Evolutionary conservation across 148 eudicot genomes (phyloP).

Genomic region (Drosera capensis): DNA sequence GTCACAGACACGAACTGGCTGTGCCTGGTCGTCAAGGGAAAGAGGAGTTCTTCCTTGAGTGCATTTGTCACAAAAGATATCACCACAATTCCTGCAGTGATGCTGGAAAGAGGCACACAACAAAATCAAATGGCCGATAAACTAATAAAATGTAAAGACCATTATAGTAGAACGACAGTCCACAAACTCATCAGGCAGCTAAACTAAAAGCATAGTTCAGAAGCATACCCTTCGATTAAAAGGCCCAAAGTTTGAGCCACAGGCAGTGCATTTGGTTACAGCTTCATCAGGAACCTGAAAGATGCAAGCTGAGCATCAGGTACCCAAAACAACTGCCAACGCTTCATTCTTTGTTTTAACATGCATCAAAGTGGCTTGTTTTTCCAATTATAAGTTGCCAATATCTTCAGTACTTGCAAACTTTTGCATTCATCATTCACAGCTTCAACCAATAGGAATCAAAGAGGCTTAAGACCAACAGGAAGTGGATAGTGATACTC

Average conservation of each 20-base stretch:
- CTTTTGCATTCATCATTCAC: too few species aligned
- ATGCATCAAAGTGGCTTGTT: too few species aligned
- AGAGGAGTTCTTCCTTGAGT: slow-evolving; percentile 93
- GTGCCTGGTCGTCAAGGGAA: slow-evolving; percentile 53
- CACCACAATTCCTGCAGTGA: slow-evolving; percentile 97
- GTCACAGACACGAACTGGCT: slow-evolving; percentile 86
- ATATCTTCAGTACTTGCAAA: too few species aligned
- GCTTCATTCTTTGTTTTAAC: background rate
- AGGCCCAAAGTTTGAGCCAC: slow-evolving; percentile 58
- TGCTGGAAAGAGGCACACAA: slow-evolving; percentile 36
- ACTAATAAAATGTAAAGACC: background rate
- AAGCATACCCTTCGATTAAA: slow-evolving; percentile 56
- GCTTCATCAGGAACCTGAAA: slow-evolving; percentile 93
- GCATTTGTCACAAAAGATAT: slow-evolving; percentile 86
- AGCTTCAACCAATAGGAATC: too few species aligned
- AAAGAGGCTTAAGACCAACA: too few species aligned
- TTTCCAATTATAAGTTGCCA: too few species aligned
- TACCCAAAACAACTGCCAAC: background rate
- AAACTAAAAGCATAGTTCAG: background rate
- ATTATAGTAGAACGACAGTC: background rate
- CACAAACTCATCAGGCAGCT: too few species aligned
- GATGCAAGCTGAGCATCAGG: slow-evolving; percentile 5
- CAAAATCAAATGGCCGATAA: background rate
- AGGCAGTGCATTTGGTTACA: slow-evolving; percentile 54
- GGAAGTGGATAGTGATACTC: too few species aligned